Base-by-base conservation (phyloP, 2,329 filamentous ascomycete species). In the Fusarium sp. region DNA sequence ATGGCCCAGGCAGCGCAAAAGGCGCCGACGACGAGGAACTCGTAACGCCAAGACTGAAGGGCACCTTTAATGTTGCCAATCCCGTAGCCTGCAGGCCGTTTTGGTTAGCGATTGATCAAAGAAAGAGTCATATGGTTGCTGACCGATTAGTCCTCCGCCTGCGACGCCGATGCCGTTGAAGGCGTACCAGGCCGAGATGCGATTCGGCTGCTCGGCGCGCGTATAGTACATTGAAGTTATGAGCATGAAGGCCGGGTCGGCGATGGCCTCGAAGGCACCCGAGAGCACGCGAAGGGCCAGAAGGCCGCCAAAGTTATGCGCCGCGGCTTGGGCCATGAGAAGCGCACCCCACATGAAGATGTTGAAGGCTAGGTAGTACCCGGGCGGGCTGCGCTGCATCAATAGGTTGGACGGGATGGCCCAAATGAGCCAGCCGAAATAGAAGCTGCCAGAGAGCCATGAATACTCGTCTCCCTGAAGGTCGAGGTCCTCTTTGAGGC, bases 161-260 rank as follows among this genome's bases (percentile, higher is more conserved):
- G 88, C 87, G 36, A 89, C 88, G 1, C 87, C 88, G 8, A 89
- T 75, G 0, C 89, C 89, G 50, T 89, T 89, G 31, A 86, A 88
- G 0, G 85, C 83, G 73, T 88, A 90, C 87, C 88, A 90, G 0
- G 87, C 78, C 2, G 87, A 87, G 52, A 90, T 89, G 1, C 89
- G 82, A 3, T 88, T 81, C 0, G 90, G 89, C 71, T 92, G 90
- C 71, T 92, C 87, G 4, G 83, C 81, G 10, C 89, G 82, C 2
- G 89, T 90, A 70, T 90, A 85, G 85, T 88, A 92, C 88, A 91
- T 91, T 6, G 84, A 85, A 0, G 89, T 91, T 37, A 91, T 88
- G 2, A 92, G 78, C 82, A 91, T 89, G 64, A 91, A 89, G 1
- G 80, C 80, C 2, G 81, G 81, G 43, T 81, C 79, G 3, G 80